These are phyloP conservation scores for Tephrocybe sp. DNA, from an alignment of 768 basidiomycete genomes.

Conservation along the genomic window DNA sequence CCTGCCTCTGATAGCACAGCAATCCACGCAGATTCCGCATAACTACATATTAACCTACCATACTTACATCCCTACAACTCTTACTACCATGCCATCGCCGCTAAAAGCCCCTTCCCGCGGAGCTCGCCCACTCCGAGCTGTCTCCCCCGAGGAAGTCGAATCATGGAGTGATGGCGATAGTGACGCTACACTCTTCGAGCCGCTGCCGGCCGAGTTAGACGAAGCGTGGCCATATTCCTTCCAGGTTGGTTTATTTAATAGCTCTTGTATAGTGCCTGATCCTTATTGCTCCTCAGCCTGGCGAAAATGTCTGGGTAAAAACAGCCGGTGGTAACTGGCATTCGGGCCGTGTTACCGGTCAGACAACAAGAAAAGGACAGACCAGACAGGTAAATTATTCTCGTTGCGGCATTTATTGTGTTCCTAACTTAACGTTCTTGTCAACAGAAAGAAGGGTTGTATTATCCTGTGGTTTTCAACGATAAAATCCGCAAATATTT, in stretches of 20 bases:
- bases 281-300: conserved; percentile 11
- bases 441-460: conserved; percentile 47
- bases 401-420: not conserved
- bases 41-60: conserved; percentile 4
- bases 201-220: conserved; percentile 41
- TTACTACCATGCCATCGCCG: conserved; percentile 15
- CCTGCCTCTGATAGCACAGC: not conserved
- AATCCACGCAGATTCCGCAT: conserved; percentile 5
- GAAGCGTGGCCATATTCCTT: conserved; percentile 56
- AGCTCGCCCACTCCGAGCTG: conserved; percentile 24
- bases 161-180: conserved; percentile 35
- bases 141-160: conserved; percentile 34
- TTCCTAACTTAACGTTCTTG: conserved; percentile 2
- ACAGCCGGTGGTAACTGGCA: conserved; percentile 52
- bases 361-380: conserved; percentile 41
- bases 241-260: conserved; percentile 35
- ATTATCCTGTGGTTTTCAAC: conserved; percentile 53
- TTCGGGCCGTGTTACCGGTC: conserved; percentile 46
- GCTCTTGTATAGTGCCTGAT: not conserved
- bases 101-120: conserved; percentile 12
- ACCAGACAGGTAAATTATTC: conserved; percentile 42
- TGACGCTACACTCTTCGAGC: conserved; percentile 28
- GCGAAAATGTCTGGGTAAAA: conserved; percentile 54
- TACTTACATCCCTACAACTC: conserved; percentile 1
- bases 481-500: conserved; percentile 56